Base-by-base conservation (phyloP, 805 yeast species). In the Saturnispora ahearnii region DNA sequence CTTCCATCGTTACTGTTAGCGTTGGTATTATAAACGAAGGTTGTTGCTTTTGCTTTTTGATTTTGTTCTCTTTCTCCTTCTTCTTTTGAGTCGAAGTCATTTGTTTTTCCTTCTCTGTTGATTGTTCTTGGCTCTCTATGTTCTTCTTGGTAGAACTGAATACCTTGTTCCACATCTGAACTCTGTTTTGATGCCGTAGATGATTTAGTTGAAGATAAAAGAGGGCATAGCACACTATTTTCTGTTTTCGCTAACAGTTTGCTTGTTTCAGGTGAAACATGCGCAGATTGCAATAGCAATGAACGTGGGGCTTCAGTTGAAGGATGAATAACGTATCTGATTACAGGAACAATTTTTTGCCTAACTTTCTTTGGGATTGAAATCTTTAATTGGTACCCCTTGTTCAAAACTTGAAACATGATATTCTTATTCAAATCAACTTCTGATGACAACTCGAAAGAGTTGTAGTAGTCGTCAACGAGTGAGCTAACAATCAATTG, bases 391-490 rank as follows among this genome's bases (percentile, higher is more conserved):
- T 53, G 44, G 11, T 50, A 51, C n/a, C 67, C 64, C 8, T 53
- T 43, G 13, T 59, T 53, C n/a, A 53, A 36, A 22, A 55, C 9
- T 33, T 49, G 48, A 24, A 58, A 52, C 6, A 48, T 48, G 3
- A 63, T 48, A 3, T 57, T 53, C 2, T 50, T 24, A 6, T 51
- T 42, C 1, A 53, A 11, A 43, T 61, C 59, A 5, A 56, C 55
- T 48, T 63, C 62, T 1, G 41, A 36, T 3, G 69, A 68, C 15
- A 65, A 45, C 4, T 52, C 50, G 41, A 55, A 46, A n/a, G 48
- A 33, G n/a, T 57, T 55, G 22, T 44, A 53, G 37, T 51, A 63
- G 15, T 53, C 45, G 41, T 64, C 68, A 10, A 18, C 43, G 2
- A 44, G 38, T 2, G 65, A 62, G 29, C 53, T 54, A 29, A 64